These are phyloP conservation scores for Pistacia vera DNA, from an alignment of 345 rosid species.

Conservation along the genomic window DNA sequence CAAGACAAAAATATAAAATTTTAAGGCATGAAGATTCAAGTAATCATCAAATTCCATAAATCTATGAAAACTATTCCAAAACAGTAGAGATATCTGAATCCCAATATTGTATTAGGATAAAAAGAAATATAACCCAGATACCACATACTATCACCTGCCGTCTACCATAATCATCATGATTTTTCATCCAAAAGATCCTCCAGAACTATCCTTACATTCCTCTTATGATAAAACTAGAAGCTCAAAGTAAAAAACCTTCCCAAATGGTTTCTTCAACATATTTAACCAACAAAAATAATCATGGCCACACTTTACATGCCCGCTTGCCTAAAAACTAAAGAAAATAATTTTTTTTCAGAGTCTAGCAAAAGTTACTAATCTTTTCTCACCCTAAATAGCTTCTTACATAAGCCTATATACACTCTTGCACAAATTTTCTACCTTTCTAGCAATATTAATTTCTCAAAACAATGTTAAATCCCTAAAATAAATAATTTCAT, in stretches of 20 bases:
- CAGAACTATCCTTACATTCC: too few relatives aligned
- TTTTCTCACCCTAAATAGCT: not conserved
- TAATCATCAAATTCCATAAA: too few relatives aligned
- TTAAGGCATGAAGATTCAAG: too few relatives aligned
- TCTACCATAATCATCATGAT: not conserved
- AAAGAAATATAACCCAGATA: too few relatives aligned
- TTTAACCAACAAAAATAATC: not conserved
- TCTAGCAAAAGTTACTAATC: not conserved
- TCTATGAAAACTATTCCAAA: too few relatives aligned
- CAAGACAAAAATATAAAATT: too few relatives aligned
- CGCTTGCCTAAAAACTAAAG: not conserved
- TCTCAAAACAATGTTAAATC: not conserved
- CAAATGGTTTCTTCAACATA: not conserved
- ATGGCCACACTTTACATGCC: not conserved
- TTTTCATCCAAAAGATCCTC: not conserved
- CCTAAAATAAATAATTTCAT: too few relatives aligned
- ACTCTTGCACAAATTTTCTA: too few relatives aligned
- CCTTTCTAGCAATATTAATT: not conserved
- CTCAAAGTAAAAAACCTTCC: not conserved
- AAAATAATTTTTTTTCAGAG: not conserved
- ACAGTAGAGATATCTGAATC: too few relatives aligned
- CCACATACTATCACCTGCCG: too few relatives aligned
- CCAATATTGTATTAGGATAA: too few relatives aligned
- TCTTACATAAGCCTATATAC: not conserved
- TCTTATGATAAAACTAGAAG: too few relatives aligned